phyloP scores from a whole-genome alignment of 331 rosid species.

The Telfairia occidentalis region DNA sequence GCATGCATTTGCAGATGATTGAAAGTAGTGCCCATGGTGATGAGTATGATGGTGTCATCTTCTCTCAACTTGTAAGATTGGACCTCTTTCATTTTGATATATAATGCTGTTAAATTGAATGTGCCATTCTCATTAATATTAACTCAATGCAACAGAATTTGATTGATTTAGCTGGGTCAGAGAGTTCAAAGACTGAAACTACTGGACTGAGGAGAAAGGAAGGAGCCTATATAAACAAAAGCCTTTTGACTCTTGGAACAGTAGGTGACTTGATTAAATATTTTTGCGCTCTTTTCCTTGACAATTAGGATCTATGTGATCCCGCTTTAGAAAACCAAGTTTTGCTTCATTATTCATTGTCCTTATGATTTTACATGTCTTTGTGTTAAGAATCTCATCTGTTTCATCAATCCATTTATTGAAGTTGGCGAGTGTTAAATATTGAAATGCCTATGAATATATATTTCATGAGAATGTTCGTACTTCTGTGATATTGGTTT shows the following conservation, averaged over 20 bases:
- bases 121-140: neutral
- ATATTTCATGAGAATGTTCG: neutral
- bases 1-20: conserved; percentile 67
- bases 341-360: neutral
- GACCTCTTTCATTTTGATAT: conserved; percentile 6
- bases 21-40: conserved; percentile 97
- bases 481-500: conserved; percentile 7
- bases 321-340: neutral
- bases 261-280: conserved; percentile 36
- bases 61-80: conserved; percentile 93
- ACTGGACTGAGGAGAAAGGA: conserved; percentile 97
- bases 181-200: conserved; percentile 97
- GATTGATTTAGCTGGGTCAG: conserved; percentile 98
- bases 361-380: neutral
- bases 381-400: neutral
- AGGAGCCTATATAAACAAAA: conserved; percentile 96
- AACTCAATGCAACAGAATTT: conserved; percentile 47
- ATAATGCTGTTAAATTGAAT: conserved; percentile 5
- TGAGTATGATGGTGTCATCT: conserved; percentile 94
- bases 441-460: neutral
- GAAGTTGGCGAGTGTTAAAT: neutral
- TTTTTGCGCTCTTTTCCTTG: neutral
- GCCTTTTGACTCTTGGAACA: conserved; percentile 97
- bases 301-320: neutral
- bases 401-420: neutral